These are phyloP conservation scores for Lycium ferocissimum DNA, from an alignment of 257 asterid genomes.

Conservation along the genomic window DNA sequence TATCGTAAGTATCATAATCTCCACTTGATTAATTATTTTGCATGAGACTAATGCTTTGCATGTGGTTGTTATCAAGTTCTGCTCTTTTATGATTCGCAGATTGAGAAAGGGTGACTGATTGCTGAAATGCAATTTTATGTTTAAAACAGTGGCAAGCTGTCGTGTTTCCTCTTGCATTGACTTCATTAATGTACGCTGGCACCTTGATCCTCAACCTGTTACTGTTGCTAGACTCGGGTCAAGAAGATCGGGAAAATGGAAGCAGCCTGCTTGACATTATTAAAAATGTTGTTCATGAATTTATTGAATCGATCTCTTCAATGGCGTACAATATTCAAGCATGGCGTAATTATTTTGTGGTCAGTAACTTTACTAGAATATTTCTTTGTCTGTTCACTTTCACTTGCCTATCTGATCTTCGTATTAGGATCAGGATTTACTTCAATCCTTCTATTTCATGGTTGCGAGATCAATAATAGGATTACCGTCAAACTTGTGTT, in stretches of 20 bases:
- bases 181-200: conserved; percentile 86
- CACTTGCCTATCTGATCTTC: background rate
- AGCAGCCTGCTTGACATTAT: conserved; percentile 43
- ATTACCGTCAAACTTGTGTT: background rate
- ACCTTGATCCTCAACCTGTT: conserved; percentile 61
- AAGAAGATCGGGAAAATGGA: conserved; percentile 47
- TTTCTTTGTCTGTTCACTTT: conserved; percentile 17
- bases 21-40: background rate
- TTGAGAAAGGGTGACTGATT: conserved; percentile 65
- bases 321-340: conserved; percentile 54
- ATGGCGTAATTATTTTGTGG: conserved; percentile 98
- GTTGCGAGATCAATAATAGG: background rate
- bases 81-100: conserved; percentile 56
- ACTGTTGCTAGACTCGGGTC: conserved; percentile 45
- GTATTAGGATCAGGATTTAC: background rate
- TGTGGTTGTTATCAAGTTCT: conserved; percentile 44
- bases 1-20: conserved; percentile 55
- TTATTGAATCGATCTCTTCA: conserved; percentile 49
- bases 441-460: background rate
- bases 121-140: conserved; percentile 74
- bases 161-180: conserved; percentile 73
- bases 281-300: conserved; percentile 40
- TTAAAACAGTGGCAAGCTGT: conserved; percentile 95
- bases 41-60: conserved; percentile 20
- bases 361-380: conserved; percentile 45